phyloP scores from a whole-genome alignment of 768 basidiomycete genomes.

The Mycena filopes region DNA sequence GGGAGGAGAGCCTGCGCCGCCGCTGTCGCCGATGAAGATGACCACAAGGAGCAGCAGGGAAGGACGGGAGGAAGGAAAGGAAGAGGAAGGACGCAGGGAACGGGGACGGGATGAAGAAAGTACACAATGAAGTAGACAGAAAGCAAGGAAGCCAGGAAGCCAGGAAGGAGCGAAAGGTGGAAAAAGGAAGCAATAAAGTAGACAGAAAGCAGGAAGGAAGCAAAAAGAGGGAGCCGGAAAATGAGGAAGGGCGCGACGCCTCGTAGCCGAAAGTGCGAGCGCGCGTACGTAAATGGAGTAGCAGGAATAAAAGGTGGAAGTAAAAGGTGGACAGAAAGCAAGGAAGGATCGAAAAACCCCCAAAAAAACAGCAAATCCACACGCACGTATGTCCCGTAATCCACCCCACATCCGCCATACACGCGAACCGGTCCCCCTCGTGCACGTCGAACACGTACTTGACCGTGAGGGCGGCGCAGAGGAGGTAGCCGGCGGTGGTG shows the following conservation, averaged over 20 bases:
- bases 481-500: constrained; percentile 89
- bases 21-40: too few species aligned
- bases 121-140: neutral
- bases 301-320: too few species aligned
- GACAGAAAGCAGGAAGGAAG: neutral
- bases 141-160: neutral
- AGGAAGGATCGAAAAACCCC: neutral
- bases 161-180: neutral
- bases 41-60: too few species aligned
- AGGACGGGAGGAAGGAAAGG: neutral
- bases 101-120: constrained; percentile 3
- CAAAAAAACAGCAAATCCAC: too few species aligned
- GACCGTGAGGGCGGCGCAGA: constrained; percentile 90
- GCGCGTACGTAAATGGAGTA: too few species aligned
- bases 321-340: neutral
- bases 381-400: constrained; percentile 92
- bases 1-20: too few species aligned
- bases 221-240: too few species aligned
- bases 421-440: constrained; percentile 94
- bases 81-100: neutral
- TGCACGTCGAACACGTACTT: constrained; percentile 99
- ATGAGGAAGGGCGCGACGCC: too few species aligned
- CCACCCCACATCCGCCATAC: constrained; percentile 99
- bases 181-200: neutral
- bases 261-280: too few species aligned